phyloP scores from a whole-genome alignment of 331 rosid genomes.

The Quercus tomentella region DNA sequence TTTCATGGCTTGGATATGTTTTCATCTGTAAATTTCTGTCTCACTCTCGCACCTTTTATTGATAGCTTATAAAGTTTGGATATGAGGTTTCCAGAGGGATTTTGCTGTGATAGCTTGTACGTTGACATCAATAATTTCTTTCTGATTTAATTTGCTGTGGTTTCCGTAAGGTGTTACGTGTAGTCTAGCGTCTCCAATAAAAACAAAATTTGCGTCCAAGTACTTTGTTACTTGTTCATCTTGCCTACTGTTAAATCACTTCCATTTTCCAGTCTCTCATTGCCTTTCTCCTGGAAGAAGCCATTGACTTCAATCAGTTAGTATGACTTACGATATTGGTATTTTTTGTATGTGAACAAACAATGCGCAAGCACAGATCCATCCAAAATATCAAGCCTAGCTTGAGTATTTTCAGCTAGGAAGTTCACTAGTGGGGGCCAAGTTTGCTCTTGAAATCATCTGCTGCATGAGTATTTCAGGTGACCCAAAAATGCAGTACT shows the following conservation, averaged over 20 bases:
- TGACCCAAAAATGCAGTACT: background rate
- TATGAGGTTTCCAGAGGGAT: background rate
- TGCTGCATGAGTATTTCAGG: background rate
- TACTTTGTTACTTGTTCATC: background rate
- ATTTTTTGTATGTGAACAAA: background rate
- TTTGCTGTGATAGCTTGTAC: background rate
- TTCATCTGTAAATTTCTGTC: background rate
- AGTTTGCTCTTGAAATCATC: background rate
- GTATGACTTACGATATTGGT: background rate
- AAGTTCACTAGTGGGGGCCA: background rate
- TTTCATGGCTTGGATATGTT: background rate
- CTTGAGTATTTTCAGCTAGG: background rate
- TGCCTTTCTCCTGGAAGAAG: background rate
- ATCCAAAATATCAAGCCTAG: background rate
- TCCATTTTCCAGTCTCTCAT: background rate
- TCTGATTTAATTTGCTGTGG: no score
- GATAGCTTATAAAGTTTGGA: background rate
- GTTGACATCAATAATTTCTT: background rate
- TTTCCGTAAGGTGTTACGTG: no score
- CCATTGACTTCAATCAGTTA: background rate
- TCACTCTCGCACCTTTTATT: background rate
- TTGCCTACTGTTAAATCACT: background rate
- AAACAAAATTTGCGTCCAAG: no score
- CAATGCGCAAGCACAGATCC: background rate
- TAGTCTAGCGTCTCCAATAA: no score